Base-by-base conservation (phyloP, 257 asterid genomes). In the Nicotiana paniculata region DNA sequence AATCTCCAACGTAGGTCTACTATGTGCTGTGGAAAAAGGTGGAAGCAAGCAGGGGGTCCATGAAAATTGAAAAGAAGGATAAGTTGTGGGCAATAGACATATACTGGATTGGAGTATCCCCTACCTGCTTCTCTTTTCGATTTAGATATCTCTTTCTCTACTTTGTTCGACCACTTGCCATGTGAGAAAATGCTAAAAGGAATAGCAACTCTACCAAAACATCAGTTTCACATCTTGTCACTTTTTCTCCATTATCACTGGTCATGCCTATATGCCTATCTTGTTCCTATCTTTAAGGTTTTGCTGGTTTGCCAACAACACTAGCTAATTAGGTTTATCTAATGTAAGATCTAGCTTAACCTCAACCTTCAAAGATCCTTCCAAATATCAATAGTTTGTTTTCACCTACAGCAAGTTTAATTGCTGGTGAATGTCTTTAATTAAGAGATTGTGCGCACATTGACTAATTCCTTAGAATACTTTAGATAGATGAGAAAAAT, bases 141-240 rank as follows among this genome's bases (percentile, higher is more conserved):
- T 80, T 30, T 57, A n/a, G 43, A 33, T 6, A 55, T 79, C 16
- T 24, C 69, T 64, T 80, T 46, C 77, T 68, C 24, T 28, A 46
- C 24, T 64, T 32, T 48, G 48, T n/a, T 24, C 10, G 62, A 35
- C 83, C 77, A 64, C 83, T 65, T 64, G 77, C 83, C 83, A 65
- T 80, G 83, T 80, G 77, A 80, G 21, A 53, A 26, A 64, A 80
- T 68, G 46, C 77, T 80, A 62, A 28, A 80, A 80, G 53, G 75
- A 48, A 64, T 48, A 48, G 61, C 62, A 74, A 74, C 79, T 48
- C 62, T 48, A 74, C 79, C 62, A 48, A 74, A 13, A 74, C 32
- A 74, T 74, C 79, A 74, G 13, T 74, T 48, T 74, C 78, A 69
- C 55, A 70, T 43, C 78, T 70, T 43, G 15, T 70, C 61, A 74